phyloP scores from a whole-genome alignment of 768 basidiomycete genomes.

The Calvatia gigantea region DNA sequence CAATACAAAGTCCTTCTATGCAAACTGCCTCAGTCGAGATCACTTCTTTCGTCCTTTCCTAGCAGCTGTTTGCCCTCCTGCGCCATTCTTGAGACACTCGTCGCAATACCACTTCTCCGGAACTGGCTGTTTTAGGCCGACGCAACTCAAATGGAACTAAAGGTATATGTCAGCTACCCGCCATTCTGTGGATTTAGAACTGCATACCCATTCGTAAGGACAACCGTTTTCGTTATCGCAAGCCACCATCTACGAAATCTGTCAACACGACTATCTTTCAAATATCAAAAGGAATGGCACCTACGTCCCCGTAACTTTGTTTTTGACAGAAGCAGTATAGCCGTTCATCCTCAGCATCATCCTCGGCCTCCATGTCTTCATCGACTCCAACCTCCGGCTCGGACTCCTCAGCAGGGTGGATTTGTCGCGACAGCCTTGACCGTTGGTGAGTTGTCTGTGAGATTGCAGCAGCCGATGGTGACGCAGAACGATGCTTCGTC shows the following conservation, averaged over 20 bases:
- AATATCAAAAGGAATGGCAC: constrained; percentile 8
- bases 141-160: constrained; percentile 61
- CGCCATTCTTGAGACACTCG: constrained; percentile 40
- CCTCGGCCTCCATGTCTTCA: constrained; percentile 35
- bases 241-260: constrained; percentile 56
- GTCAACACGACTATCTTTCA: background rate
- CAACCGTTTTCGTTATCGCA: constrained; percentile 67
- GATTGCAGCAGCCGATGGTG: constrained; percentile 30
- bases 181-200: background rate
- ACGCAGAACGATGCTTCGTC: constrained; percentile 39
- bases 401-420: constrained; percentile 31
- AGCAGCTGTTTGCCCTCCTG: constrained; percentile 22
- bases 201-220: constrained; percentile 66
- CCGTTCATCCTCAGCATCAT: constrained; percentile 45
- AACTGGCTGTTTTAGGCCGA: constrained; percentile 43
- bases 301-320: constrained; percentile 47
- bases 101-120: constrained; percentile 58
- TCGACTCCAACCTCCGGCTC: constrained; percentile 40
- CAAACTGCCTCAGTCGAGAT: too few species aligned
- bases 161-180: background rate
- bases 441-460: constrained; percentile 32
- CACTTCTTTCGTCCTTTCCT: constrained; percentile 40
- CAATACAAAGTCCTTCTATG: too few species aligned
- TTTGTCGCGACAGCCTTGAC: constrained; percentile 46
- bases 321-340: constrained; percentile 52